Base-by-base conservation (phyloP, 225 moss, liverwort and hornwort genomes). In the Polytrichum commune region DNA sequence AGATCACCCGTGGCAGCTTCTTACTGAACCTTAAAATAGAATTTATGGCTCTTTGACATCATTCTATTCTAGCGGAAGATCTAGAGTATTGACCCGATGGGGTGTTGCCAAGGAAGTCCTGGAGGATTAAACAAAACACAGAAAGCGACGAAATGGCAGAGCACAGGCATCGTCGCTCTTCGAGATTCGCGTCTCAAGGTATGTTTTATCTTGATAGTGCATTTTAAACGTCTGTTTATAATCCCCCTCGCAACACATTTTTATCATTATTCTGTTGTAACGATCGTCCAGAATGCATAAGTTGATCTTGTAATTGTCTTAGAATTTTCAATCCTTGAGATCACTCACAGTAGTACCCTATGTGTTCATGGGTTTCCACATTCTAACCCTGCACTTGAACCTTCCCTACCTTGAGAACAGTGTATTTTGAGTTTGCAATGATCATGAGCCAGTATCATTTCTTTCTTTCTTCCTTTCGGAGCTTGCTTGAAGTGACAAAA, bases 101-200 rank as follows among this genome's bases (percentile, higher is more conserved):
- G 89, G 53, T 89, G 89, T 77, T 89, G 89, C 69, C 81, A 89
- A 53, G 84, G 81, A 60, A 89, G 84, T 69, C 81, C 84, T 76
- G 57, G 71, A 33, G 84, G 74, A 38, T 29, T 73, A 5, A 79
- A 32, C 62, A 74, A 79, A 60, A 68, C 74, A 0, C 73, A 81
- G 20, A 54, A 74, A 60, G 78, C 77, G n/a, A 71, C 72, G 22
- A 82, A 77, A 65, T 89, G 89, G 89, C 83, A 82, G 4, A 74
- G 61, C 71, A 89, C 84, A 22, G 89, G 89, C 67, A 89, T 89
- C 56, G 86, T 82, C n/a, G 86, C 74, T 27, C 76, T 89, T 65
- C 86, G 89, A 33, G 84, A 89, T 70, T 81, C 86, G 0, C 84
- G 84, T 18, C 72, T 89, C 0, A 86, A 89, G 89, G 89, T 84